These are phyloP conservation scores for Cudoniella acicularis DNA, from an alignment of 495 filamentous ascomycete species.

Conservation along the genomic window DNA sequence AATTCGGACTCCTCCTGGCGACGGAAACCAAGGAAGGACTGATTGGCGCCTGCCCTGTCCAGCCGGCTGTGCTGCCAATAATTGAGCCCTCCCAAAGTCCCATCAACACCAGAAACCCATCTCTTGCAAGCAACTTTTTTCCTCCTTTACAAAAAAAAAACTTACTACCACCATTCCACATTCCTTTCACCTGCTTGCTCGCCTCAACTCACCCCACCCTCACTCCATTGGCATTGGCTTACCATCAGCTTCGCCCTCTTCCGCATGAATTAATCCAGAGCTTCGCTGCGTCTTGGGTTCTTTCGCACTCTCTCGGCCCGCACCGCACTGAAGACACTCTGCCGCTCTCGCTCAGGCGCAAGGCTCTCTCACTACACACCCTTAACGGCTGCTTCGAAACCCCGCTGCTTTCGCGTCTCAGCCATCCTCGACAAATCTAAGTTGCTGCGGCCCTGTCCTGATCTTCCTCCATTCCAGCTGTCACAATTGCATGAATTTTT, in stretches of 20 bases:
- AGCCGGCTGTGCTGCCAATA: not conserved
- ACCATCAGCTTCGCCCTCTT: no score
- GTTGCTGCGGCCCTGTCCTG: constrained; percentile 2
- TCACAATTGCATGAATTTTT: constrained; percentile 14
- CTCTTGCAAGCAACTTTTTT: not conserved
- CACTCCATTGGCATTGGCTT: not conserved
- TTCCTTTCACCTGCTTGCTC: constrained; percentile 2
- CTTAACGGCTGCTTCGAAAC: not conserved
- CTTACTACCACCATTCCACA: not conserved
- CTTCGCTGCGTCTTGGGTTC: constrained; percentile 15
- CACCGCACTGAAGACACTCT: not conserved
- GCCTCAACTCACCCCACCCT: no score
- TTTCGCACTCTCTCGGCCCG: not conserved
- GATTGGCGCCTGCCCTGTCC: constrained; percentile 4
- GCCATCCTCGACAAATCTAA: constrained; percentile 11
- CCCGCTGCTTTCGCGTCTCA: constrained; percentile 20
- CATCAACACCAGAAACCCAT: not conserved
- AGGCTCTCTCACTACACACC: not conserved
- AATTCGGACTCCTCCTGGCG: not conserved
- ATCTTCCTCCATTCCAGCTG: constrained; percentile 11
- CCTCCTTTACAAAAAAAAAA: not conserved
- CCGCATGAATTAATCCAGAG: constrained; percentile 9
- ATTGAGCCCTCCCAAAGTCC: not conserved
- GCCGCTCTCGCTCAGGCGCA: not conserved
- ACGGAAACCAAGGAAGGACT: not conserved